Base-by-base conservation (phyloP, 225 moss, liverwort and hornwort species). In the Straminergon stramineum region DNA sequence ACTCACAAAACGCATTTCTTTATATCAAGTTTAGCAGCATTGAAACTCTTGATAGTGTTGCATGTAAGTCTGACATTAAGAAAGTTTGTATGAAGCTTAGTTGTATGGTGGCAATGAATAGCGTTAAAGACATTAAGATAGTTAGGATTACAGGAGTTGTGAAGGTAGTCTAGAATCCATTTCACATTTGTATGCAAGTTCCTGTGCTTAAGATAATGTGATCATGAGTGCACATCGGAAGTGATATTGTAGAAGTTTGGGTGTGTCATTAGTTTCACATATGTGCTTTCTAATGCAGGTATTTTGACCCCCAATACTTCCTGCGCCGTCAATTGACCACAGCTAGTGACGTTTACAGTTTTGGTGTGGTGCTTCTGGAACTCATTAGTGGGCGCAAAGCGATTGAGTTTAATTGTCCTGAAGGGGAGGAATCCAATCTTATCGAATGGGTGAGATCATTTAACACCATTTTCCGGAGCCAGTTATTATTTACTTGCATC, bases 291-390 rank as follows among this genome's bases (percentile, higher is more conserved):
- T 45, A 32, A 39, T 80, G 58, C 86, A 94, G 92, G 88, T 92
- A 92, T 81, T 92, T 92, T 39, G 91, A 94, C 68, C 94, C 92
- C 34, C 90, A 91, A 10, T 91, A 91, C 86, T 94, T 94, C 85
- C 61, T 91, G 60, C 81, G 86, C 41, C 92, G 86, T 13, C 92
- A 94, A 85, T 90, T 92, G 88, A 94, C 92, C 28, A 90, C 92
- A 74, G 94, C 94, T 34, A 94, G 94, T 75, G 92, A 92, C n/a
- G 94, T 92, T 63, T 93, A 93, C 34, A 92, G 92, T 45, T 92
- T 85, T 57, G 92, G 92, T 83, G 90, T 92, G 66, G 92, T 92
- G 45, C 90, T 92, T 88, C 13, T 92, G 76, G 92, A 92, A 88
- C 90, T 92, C 78, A 90, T 90, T 30, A 92, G 75, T 77, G 92